Evolutionary conservation across 2,329 filamentous ascomycete genomes (phyloP).

Genomic region (Penicillium sp.): DNA sequence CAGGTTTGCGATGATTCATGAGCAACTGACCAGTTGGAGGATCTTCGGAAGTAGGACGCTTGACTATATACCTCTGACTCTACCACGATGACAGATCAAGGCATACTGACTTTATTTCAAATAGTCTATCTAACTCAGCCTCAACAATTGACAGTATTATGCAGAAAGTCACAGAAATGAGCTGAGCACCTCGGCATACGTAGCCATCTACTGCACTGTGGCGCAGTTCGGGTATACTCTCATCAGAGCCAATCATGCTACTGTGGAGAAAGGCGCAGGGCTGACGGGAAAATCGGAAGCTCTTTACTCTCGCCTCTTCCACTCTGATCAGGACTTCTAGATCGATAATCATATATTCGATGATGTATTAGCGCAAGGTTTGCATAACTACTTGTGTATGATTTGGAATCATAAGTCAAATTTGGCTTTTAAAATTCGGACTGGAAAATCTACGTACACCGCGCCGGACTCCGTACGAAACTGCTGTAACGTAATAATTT

Average conservation of each 20-base stretch:
- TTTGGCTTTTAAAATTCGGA: too few relatives aligned
- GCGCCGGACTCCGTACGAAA: neutral
- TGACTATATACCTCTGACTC: neutral
- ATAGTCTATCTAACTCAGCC: neutral
- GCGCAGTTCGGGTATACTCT: slow-evolving; percentile 6
- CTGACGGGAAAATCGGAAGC: slow-evolving; percentile 1
- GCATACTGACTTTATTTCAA: neutral
- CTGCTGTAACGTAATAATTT: neutral
- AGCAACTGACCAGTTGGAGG: neutral
- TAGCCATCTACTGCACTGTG: slow-evolving; percentile 1
- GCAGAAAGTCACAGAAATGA: neutral
- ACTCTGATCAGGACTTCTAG: too few relatives aligned
- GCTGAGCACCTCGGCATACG: neutral
- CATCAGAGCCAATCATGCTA: slow-evolving; percentile 8
- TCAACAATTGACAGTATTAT: neutral
- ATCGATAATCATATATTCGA: neutral
- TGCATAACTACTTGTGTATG: too few relatives aligned
- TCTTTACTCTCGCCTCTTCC: neutral
- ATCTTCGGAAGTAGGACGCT: neutral
- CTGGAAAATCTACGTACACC: neutral
- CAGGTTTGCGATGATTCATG: slow-evolving; percentile 22
- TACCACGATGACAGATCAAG: neutral
- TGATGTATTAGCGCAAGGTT: too few relatives aligned
- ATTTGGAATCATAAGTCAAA: too few relatives aligned
- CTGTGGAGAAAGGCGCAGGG: slow-evolving; percentile 12